Conservation (phyloP, 495 filamentous ascomycete genomes). For the Xylaria intraflava region DNA sequence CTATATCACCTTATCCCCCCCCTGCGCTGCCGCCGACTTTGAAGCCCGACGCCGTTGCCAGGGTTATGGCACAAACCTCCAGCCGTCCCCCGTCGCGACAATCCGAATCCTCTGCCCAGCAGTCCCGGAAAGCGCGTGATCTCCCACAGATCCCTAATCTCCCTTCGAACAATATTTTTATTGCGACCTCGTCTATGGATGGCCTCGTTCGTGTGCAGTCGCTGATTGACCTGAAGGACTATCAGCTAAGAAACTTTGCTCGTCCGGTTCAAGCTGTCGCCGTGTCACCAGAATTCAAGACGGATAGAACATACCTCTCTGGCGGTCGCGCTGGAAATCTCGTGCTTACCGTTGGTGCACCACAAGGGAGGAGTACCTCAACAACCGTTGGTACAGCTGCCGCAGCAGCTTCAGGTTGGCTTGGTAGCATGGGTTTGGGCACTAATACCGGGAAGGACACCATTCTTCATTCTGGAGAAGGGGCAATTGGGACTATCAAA, state of each 20-base stretch:
- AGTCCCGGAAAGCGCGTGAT: constrained; percentile 40
- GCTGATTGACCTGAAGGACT: constrained; percentile 65
- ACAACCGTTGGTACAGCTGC: constrained; percentile 73
- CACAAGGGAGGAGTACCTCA: constrained; percentile 67
- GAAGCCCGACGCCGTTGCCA: constrained; percentile 46
- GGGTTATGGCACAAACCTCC: constrained; percentile 37
- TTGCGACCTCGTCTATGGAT: constrained; percentile 90
- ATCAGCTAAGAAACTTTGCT: constrained; percentile 85
- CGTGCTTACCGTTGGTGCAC: constrained; percentile 79
- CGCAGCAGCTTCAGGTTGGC: constrained; percentile 83
- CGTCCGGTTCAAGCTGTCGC: constrained; percentile 85
- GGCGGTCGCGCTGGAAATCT: constrained; percentile 86
- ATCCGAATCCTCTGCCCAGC: constrained; percentile 43
- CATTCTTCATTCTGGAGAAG: constrained; percentile 86
- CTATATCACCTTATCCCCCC: constrained; percentile 83
- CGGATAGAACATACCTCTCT: constrained; percentile 77
- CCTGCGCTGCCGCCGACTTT: constrained; percentile 50
- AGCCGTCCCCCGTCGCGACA: constrained; percentile 43
- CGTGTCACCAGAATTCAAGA: constrained; percentile 86
- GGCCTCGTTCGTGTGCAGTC: constrained; percentile 89
- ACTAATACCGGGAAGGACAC: constrained; percentile 75
- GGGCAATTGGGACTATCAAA: constrained; percentile 79
- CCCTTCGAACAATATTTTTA: constrained; percentile 81
- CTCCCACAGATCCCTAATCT: constrained; percentile 52
- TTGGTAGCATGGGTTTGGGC: constrained; percentile 75